Evolutionary conservation across 495 filamentous ascomycete genomes (phyloP).

Genomic region (Hyphodiscus hymeniophilus): DNA sequence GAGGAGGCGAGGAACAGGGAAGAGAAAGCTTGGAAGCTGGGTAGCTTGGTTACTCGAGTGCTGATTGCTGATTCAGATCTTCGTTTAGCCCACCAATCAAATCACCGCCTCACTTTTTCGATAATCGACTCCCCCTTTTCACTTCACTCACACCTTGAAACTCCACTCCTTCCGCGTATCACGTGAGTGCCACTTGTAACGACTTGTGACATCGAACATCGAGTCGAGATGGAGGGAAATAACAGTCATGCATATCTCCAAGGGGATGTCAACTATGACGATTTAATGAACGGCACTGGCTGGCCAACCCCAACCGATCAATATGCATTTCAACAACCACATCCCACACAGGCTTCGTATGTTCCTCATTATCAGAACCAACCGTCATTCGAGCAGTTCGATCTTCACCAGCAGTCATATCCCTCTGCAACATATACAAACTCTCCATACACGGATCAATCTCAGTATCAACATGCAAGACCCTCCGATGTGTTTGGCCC

Average conservation of each 20-base stretch:
- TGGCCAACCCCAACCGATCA: constrained; percentile 14
- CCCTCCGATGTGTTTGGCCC: constrained; percentile 11
- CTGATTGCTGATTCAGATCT: constrained; percentile 17
- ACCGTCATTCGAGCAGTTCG: constrained; percentile 12
- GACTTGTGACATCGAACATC: neutral
- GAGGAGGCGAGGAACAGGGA: no score
- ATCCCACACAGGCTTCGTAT: constrained; percentile 16
- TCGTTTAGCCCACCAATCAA: constrained; percentile 24
- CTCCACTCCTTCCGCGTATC: neutral
- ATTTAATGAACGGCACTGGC: constrained; percentile 12
- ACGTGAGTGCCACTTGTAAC: constrained; percentile 11
- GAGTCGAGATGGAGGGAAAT: constrained; percentile 14
- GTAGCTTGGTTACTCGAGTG: constrained; percentile 2
- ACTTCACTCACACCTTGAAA: neutral
- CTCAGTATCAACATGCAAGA: constrained; percentile 15
- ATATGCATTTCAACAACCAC: constrained; percentile 14
- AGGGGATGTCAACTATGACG: constrained; percentile 15
- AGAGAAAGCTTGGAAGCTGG: no score
- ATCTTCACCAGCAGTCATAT: constrained; percentile 17
- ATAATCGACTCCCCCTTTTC: constrained; percentile 1
- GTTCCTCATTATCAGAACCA: constrained; percentile 26
- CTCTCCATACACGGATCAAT: constrained; percentile 8
- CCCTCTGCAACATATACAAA: constrained; percentile 10
- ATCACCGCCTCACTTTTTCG: neutral
- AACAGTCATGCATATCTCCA: constrained; percentile 12